phyloP scores from a whole-genome alignment of 148 eudicot species.

The Rhododendron williamsianum region DNA sequence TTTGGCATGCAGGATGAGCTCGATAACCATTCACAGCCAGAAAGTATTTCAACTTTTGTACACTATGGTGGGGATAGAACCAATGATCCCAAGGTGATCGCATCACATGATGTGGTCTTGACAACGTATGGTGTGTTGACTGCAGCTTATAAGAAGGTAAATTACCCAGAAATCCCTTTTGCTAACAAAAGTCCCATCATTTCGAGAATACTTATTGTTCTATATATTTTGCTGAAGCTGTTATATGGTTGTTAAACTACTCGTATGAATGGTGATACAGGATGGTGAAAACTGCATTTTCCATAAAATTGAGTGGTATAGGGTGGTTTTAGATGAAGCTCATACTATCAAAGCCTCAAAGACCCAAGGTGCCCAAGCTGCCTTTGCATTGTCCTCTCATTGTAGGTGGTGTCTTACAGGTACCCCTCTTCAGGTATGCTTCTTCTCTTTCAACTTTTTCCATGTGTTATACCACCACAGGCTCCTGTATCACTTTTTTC shows the following conservation, averaged over 20 bases:
- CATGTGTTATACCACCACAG: background rate
- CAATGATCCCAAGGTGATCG: conserved; percentile 40
- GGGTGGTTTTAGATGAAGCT: conserved; percentile 71
- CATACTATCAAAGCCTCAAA: conserved; percentile 57
- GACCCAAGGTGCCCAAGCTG: conserved; percentile 51
- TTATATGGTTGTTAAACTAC: background rate
- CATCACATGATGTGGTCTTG: conserved; percentile 53
- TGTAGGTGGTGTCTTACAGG: conserved; percentile 75
- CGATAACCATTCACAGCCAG: conserved; percentile 50
- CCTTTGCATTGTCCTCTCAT: conserved; percentile 45
- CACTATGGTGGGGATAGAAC: conserved; percentile 66
- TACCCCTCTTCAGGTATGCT: conserved; percentile 61
- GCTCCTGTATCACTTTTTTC: background rate
- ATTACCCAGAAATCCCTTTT: background rate
- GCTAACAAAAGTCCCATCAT: background rate
- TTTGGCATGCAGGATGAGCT: conserved; percentile 44
- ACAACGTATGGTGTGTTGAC: conserved; percentile 60
- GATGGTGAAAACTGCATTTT: conserved; percentile 40
- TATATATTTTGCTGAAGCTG: background rate
- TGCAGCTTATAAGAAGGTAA: conserved; percentile 44
- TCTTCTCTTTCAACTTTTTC: background rate
- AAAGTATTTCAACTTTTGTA: conserved; percentile 44
- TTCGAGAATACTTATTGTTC: background rate
- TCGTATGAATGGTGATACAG: conserved; percentile 16
- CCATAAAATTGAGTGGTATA: conserved; percentile 50